These are phyloP conservation scores for Eutrema salsugineum DNA, from an alignment of 441 rosid genomes.

Conservation along the genomic window DNA sequence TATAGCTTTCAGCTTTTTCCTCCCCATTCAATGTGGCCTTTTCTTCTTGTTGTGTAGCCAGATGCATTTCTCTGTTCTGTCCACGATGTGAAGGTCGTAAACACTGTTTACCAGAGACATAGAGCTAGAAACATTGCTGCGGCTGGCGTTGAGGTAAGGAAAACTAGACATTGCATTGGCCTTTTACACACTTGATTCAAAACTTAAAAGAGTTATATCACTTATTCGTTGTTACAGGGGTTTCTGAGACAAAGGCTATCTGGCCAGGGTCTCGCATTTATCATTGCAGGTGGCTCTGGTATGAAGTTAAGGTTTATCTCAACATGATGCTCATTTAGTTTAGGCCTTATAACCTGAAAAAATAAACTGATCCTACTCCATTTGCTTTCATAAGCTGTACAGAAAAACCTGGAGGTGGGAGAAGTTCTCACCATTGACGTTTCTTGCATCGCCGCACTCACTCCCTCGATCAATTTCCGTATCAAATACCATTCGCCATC, in stretches of 20 bases:
- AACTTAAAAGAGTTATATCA: background rate
- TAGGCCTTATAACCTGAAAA: background rate
- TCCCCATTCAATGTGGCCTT: constrained; percentile 13
- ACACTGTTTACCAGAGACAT: constrained; percentile 68
- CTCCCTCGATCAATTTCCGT: constrained; percentile 70
- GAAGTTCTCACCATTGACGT: constrained; percentile 85
- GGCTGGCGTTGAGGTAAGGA: constrained; percentile 70
- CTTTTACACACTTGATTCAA: background rate
- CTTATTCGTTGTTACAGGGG: constrained; percentile 43
- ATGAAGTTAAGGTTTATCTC: constrained; percentile 23
- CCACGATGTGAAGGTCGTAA: constrained; percentile 84
- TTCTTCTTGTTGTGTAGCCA: constrained; percentile 71
- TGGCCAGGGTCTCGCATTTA: constrained; percentile 97
- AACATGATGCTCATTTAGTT: background rate
- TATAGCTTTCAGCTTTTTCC: no score
- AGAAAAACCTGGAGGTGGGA: constrained; percentile 92
- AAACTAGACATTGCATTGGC: background rate
- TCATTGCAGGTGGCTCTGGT: constrained; percentile 98
- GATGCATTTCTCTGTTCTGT: constrained; percentile 98
- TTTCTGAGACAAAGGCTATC: constrained; percentile 87
- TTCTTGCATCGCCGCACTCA: constrained; percentile 82
- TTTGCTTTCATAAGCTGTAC: constrained; percentile 56
- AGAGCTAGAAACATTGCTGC: constrained; percentile 69
- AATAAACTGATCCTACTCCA: background rate
- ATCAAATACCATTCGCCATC: constrained; percentile 74